Percentiles rank a stretch among this genome's conserved stretches.
Evolutionary conservation across 768 basidiomycete genomes (phyloP).

Genomic region (Suillus lakei): DNA sequence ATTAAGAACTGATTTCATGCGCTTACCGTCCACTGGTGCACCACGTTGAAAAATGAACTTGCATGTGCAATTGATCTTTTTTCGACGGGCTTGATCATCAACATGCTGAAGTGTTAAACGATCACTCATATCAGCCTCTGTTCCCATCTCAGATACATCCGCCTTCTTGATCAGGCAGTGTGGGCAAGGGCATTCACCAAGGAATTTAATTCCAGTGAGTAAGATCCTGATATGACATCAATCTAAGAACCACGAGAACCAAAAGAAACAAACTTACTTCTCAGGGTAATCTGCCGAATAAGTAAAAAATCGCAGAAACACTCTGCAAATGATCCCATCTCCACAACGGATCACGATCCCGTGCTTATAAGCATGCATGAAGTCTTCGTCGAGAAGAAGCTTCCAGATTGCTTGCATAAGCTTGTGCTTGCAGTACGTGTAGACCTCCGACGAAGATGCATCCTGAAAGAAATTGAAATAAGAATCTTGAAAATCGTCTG

Average conservation of each 20-base stretch:
- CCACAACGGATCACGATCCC: too few species aligned
- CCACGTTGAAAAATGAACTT: slow-evolving; percentile 10
- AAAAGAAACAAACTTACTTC: slow-evolving; percentile 17
- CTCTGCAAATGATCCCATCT: slow-evolving; percentile 18
- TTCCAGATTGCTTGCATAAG: too few species aligned
- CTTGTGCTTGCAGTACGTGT: slow-evolving; percentile 22
- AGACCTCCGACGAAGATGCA: not conserved
- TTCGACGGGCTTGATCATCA: not conserved
- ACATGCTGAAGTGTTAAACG: not conserved
- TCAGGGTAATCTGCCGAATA: slow-evolving; percentile 31
- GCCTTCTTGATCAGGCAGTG: slow-evolving; percentile 25
- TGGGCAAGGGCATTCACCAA: slow-evolving; percentile 31
- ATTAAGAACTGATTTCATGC: not conserved
- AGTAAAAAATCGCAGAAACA: slow-evolving; percentile 23
- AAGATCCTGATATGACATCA: slow-evolving; percentile 22
- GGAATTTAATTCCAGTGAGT: slow-evolving; percentile 24
- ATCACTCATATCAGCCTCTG: slow-evolving; percentile 2
- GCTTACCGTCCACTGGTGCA: slow-evolving; percentile 6
- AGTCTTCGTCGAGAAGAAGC: too few species aligned
- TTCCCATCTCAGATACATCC: slow-evolving; percentile 20
- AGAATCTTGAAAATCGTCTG: slow-evolving; percentile 7
- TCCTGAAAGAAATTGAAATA: not conserved
- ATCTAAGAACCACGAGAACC: not conserved
- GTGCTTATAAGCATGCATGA: too few species aligned
- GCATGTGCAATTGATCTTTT: slow-evolving; percentile 5